Conservation (phyloP, 2,329 filamentous ascomycete species). For the Myriosclerotinia duriaeana region DNA sequence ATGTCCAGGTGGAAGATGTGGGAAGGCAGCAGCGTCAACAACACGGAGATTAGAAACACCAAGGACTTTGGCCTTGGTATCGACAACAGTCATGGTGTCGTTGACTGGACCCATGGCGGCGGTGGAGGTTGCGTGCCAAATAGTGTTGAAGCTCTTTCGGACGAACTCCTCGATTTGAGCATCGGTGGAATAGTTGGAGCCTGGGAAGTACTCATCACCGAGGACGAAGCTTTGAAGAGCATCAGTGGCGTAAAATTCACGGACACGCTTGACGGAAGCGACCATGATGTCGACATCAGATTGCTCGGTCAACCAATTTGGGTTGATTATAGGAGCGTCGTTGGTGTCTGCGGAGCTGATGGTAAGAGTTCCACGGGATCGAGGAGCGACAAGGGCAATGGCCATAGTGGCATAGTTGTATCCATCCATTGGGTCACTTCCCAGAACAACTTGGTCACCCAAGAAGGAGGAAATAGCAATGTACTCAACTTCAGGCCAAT, state of each 20-base stretch:
- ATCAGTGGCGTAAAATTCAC: conserved; percentile 37
- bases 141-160: conserved; percentile 36
- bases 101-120: conserved; percentile 53
- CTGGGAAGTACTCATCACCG: conserved; percentile 31
- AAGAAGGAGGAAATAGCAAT: conserved; percentile 23
- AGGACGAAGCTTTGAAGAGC: conserved; percentile 28
- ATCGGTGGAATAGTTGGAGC: conserved; percentile 28
- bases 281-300: conserved; percentile 49
- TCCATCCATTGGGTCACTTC: conserved; percentile 20
- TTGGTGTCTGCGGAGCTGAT: conserved; percentile 42
- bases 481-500: conserved; percentile 34
- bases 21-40: conserved; percentile 34
- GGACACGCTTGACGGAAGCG: conserved; percentile 45
- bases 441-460: conserved; percentile 10
- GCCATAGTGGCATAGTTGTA: conserved; percentile 24
- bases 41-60: conserved; percentile 33
- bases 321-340: conserved; percentile 45
- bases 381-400: conserved; percentile 43
- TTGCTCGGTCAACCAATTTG: conserved; percentile 48
- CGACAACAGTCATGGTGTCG: conserved; percentile 41
- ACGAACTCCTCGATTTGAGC: conserved; percentile 30
- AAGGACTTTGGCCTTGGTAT: conserved; percentile 31
- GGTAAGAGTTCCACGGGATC: conserved; percentile 48
- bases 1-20: conserved; percentile 44
- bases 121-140: conserved; percentile 57